Conservation (phyloP, 495 filamentous ascomycete species). For the Podospora pseudoanserina region DNA sequence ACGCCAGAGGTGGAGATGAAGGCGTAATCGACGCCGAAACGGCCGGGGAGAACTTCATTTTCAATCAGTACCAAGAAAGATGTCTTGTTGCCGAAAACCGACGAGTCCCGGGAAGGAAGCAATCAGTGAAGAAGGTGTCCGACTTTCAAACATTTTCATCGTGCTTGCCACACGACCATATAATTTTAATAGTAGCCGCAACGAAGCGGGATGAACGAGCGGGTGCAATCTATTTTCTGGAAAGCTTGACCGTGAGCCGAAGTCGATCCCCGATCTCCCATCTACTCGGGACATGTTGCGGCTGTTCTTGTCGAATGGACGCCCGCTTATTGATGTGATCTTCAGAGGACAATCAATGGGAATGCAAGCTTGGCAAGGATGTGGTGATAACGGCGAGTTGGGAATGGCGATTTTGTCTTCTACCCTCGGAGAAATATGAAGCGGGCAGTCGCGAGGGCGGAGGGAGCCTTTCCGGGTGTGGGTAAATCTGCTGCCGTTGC, state of each 20-base stretch:
- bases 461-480: constrained; percentile 9
- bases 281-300: background rate
- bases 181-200: background rate
- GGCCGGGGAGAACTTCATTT: constrained; percentile 44
- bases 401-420: background rate
- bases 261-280: background rate
- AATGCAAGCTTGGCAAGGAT: background rate
- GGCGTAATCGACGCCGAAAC: constrained; percentile 49
- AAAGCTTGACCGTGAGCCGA: background rate
- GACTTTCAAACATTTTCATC: background rate
- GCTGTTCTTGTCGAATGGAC: background rate
- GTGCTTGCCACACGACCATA: background rate
- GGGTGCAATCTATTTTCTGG: background rate
- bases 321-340: background rate
- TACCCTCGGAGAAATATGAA: constrained; percentile 2
- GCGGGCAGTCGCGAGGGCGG: constrained; percentile 6
- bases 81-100: background rate
- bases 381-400: background rate
- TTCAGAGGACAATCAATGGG: background rate
- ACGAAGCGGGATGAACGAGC: background rate
- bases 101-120: background rate
- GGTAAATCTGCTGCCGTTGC: background rate
- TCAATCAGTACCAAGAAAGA: background rate
- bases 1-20: constrained; percentile 48
- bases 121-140: background rate